These are phyloP conservation scores for Fusarium chlamydosporum DNA, from an alignment of 2,329 filamentous ascomycete genomes.

Conservation along the genomic window DNA sequence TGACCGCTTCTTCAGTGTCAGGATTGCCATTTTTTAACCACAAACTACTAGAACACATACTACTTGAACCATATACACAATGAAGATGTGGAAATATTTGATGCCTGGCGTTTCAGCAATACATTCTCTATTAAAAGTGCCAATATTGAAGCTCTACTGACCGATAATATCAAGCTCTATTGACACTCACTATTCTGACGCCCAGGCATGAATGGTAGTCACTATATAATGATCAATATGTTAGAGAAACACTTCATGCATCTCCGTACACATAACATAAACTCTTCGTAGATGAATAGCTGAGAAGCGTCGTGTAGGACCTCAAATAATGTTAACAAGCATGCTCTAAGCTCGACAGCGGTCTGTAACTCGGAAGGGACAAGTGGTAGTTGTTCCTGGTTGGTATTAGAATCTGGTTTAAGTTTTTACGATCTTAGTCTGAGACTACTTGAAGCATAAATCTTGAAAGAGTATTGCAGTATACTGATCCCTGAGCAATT, in stretches of 20 bases:
- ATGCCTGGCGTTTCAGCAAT: not conserved
- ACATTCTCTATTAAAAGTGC: not conserved
- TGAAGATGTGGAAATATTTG: too few relatives aligned
- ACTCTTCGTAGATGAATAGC: not conserved
- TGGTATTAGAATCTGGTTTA: too few relatives aligned
- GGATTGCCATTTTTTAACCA: fast-evolving
- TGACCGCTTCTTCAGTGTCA: not conserved
- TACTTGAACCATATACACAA: not conserved
- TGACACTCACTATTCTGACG: not conserved
- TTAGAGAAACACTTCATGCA: not conserved
- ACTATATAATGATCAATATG: not conserved
- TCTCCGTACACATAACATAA: fast-evolving
- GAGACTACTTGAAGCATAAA: too few relatives aligned
- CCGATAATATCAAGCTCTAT: not conserved
- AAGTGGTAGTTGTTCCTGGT: too few relatives aligned
- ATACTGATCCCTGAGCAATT: too few relatives aligned
- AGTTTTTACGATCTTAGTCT: too few relatives aligned
- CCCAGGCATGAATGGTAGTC: fast-evolving
- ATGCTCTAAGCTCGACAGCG: not conserved
- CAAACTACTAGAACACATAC: not conserved
- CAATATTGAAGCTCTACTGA: not conserved
- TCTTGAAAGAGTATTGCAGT: too few relatives aligned
- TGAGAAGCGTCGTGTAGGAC: fast-evolving
- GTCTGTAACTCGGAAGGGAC: not conserved
- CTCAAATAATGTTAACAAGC: not conserved